Evolutionary conservation across 2,329 filamentous ascomycete genomes (phyloP).

Genomic region (Beauveria rudraprayagi): DNA sequence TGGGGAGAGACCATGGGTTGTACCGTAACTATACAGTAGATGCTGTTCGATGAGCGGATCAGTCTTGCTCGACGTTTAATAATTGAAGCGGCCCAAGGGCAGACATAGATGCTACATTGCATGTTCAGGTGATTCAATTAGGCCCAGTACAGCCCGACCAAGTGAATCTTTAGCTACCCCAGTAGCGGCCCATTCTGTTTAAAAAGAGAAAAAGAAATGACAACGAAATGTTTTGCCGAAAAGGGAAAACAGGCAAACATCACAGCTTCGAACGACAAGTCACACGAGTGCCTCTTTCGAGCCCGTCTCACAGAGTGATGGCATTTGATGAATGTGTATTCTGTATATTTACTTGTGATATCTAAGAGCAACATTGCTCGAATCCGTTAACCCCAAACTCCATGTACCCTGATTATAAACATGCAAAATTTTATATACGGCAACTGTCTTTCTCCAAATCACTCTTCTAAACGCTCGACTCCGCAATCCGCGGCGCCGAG

Average conservation of each 20-base stretch:
- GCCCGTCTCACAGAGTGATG: too few species aligned
- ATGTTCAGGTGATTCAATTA: background rate
- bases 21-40: background rate
- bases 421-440: background rate
- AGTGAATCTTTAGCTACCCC: too few species aligned
- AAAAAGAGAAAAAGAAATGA: too few species aligned
- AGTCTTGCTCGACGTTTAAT: background rate
- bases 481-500: background rate
- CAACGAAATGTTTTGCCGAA: too few species aligned
- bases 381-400: background rate
- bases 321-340: too few species aligned
- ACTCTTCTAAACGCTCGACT: background rate
- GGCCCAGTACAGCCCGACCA: background rate
- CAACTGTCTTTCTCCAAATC: background rate
- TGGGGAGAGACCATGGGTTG: background rate
- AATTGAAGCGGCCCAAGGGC: conserved; percentile 1
- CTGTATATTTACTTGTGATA: too few species aligned
- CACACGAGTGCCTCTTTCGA: too few species aligned
- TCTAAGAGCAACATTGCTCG: too few species aligned
- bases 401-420: background rate
- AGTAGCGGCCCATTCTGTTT: too few species aligned
- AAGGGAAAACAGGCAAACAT: too few species aligned
- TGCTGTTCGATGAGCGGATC: background rate
- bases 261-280: too few species aligned
- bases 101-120: background rate